Evolutionary conservation across 225 moss, liverwort and hornwort genomes (phyloP).

Genomic region (Physcomitrium patens): DNA sequence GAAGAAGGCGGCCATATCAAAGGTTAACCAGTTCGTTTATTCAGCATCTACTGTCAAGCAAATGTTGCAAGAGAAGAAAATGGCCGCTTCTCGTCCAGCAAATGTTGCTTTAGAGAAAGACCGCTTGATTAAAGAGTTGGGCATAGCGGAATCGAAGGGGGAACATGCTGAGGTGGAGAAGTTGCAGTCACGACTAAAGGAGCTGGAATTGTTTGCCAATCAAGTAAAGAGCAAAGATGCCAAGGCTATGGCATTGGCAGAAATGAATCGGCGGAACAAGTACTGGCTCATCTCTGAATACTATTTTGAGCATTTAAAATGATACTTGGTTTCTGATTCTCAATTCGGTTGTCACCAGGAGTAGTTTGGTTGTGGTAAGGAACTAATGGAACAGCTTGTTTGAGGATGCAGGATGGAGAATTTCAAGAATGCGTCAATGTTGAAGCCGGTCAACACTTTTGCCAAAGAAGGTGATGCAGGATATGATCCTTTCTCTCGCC

Average conservation of each 20-base stretch:
- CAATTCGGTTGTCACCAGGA: conserved; percentile 4
- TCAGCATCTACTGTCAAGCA: conserved; percentile 93
- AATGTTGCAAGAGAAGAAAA: conserved; percentile 96
- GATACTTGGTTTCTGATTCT: background rate
- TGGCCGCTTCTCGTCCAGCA: conserved; percentile 70
- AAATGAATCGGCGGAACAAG: conserved; percentile 96
- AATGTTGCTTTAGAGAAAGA: conserved; percentile 63
- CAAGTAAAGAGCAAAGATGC: conserved; percentile 91
- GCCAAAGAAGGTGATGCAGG: conserved; percentile 99
- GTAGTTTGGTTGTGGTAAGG: conserved; percentile 13
- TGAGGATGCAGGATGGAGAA: conserved; percentile 78
- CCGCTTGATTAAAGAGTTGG: background rate
- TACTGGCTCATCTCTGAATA: conserved; percentile 19
- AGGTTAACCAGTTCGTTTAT: conserved; percentile 88
- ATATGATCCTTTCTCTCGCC: conserved; percentile 98
- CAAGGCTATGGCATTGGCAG: conserved; percentile 93
- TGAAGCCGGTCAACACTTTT: conserved; percentile 92
- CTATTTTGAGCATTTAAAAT: conserved; percentile 2
- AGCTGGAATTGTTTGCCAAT: conserved; percentile 69
- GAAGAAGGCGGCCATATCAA: conserved; percentile 78
- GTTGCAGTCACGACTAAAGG: conserved; percentile 76
- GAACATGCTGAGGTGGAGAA: conserved; percentile 71
- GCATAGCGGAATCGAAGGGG: conserved; percentile 66
- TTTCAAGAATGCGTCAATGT: conserved; percentile 94
- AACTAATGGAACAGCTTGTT: conserved; percentile 7